Evolutionary conservation across 768 basidiomycete genomes (phyloP), one percentile per base, ranked within the genome.

Genomic region (Floccularia luteovirens): DNA sequence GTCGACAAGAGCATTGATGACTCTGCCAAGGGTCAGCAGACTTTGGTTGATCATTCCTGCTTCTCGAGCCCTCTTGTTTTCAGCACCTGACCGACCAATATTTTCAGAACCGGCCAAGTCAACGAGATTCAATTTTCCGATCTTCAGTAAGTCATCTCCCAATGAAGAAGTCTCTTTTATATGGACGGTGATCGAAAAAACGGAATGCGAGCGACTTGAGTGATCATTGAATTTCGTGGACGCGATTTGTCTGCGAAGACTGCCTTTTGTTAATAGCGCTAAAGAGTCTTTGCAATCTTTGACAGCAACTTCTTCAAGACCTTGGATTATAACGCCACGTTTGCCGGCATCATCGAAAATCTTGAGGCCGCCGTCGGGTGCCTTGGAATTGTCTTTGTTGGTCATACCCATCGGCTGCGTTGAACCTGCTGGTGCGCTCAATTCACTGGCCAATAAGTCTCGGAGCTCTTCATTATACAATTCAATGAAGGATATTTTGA

Each of bases 11-110:
- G 89, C 89, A 47, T 93, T 96, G 51, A 99, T 98, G 25, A 98
- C 96, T 23, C 96, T 70, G 0, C 96, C 96, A 11, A 99, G 78
- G n/a, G 96, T 97, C 2, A 99, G 69, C 36, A 99, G 67, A 53
- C 90, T 93, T 62, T 96, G 90, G 53, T 98, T 99, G 59, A 99
- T 98, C 87, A 93, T 96, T 8, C 96, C 96, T 1, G 96, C 96
- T 56, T 99, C 96, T 48, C 90, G 73, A 10, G 96, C 96, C 42
- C 93, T 69, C 57, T 89, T 91, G 52, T 96, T 89, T 57, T 92
- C 90, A 2, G 96, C 96, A 13, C 96, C 96, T 0, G 87, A 90
- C 17, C 94, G 72, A 7, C 92, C 93, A 53, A 99, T 93, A 50
- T 96, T 97, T 62, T 99, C 96, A 1, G 91, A 93, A 5, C 96